Percentiles rank a stretch among this genome's conserved stretches.
phyloP scores from a whole-genome alignment of 2,329 filamentous ascomycete species.

The Xylaria sp. region DNA sequence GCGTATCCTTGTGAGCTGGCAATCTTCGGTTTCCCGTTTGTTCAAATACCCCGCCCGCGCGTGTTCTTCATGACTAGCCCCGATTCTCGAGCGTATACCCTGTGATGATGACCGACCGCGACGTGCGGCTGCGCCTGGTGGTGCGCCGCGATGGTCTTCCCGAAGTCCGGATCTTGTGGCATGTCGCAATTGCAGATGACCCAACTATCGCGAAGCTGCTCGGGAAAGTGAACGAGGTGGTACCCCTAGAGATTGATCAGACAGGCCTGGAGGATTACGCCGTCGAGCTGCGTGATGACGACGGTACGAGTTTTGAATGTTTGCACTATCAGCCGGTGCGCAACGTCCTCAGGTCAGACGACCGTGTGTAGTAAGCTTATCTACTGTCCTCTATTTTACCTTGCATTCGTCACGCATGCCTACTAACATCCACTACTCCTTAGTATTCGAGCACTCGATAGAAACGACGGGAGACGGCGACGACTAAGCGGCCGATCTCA shows the following conservation, averaged over 20 bases:
- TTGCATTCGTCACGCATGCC: background rate
- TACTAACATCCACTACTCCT: background rate
- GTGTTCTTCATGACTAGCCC: background rate
- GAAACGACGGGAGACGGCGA: conserved; percentile 72
- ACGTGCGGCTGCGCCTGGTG: conserved; percentile 72
- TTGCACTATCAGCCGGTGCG: conserved; percentile 79
- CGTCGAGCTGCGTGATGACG: conserved; percentile 67
- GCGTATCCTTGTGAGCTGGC: too few species aligned
- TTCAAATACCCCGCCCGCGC: background rate
- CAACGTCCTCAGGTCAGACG: conserved; percentile 76
- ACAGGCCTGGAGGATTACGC: conserved; percentile 92
- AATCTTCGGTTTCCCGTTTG: too few species aligned
- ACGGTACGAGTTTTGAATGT: conserved; percentile 75
- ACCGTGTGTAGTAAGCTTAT: conserved; percentile 71
- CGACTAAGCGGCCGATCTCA: conserved; percentile 78
- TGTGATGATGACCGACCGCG: conserved; percentile 38
- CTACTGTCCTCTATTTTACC: background rate
- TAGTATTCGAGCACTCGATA: conserved; percentile 78
- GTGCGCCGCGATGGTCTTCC: conserved; percentile 76
- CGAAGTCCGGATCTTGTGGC: conserved; percentile 72
- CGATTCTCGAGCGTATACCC: background rate
- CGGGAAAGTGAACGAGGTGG: conserved; percentile 74
- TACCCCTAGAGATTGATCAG: conserved; percentile 78
- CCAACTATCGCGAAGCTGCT: conserved; percentile 77
- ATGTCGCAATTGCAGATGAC: conserved; percentile 57